A percentile compares a stretch with the other conserved stretches of the same genome.
Evolutionary conservation across 495 filamentous ascomycete species (phyloP).

Genomic region (Achaetomiella virescens): DNA sequence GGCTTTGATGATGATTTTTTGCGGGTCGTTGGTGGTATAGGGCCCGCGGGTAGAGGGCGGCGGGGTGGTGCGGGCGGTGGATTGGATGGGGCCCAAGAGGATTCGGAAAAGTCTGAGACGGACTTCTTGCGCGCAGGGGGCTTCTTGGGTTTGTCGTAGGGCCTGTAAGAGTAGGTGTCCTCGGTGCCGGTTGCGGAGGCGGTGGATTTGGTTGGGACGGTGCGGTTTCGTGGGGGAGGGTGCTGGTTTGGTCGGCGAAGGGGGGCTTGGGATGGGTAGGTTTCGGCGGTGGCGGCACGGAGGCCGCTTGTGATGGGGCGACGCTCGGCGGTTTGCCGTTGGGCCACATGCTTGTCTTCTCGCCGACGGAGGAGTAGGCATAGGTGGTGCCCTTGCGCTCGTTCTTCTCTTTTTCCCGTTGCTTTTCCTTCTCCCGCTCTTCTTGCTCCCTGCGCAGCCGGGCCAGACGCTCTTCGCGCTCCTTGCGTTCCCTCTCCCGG

Average conservation of each 20-base stretch:
- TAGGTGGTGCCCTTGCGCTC: slow-evolving; percentile 39
- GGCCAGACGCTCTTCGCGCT: slow-evolving; percentile 25
- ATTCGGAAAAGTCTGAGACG: slow-evolving; percentile 69
- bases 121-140: slow-evolving; percentile 43
- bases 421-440: slow-evolving; percentile 23
- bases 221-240: slow-evolving; percentile 14
- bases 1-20: slow-evolving; percentile 89
- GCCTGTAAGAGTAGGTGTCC: slow-evolving; percentile 70
- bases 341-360: slow-evolving; percentile 53
- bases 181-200: slow-evolving; percentile 54
- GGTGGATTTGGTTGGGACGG: slow-evolving; percentile 25
- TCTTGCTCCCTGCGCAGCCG: slow-evolving; percentile 15
- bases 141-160: slow-evolving; percentile 70
- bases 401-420: slow-evolving; percentile 32
- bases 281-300: slow-evolving; percentile 12
- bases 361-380: slow-evolving; percentile 48
- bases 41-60: slow-evolving; percentile 66
- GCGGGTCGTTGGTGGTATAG: slow-evolving; percentile 81
- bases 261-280: slow-evolving; percentile 12
- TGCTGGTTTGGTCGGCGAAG: slow-evolving; percentile 7
- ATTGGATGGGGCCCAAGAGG: slow-evolving; percentile 77
- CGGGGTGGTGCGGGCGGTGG: slow-evolving; percentile 78
- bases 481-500: slow-evolving; percentile 35
- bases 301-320: slow-evolving; percentile 16
- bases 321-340: slow-evolving; percentile 40